Evolutionary conservation across 257 asterid genomes (phyloP), one percentile per base, ranked within the genome.

Genomic region (Ligustrum vulgare): DNA sequence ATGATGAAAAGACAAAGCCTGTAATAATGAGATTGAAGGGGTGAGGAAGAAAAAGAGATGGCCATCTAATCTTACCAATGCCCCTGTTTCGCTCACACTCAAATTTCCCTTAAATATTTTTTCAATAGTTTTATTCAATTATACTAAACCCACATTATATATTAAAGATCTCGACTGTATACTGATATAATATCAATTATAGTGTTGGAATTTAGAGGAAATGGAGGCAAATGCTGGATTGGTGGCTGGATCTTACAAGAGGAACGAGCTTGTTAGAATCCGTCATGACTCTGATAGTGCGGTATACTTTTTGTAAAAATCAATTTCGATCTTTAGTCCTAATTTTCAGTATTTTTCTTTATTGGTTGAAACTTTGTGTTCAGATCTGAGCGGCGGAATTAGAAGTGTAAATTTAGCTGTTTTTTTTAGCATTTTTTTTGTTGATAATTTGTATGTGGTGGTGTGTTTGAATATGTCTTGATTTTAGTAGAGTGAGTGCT

Each of bases 231-330:
- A 76, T 82, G 91, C 85, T 67, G 97, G 97, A 43, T 75, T 92
- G 91, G 92, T 92, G 67, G 97, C 97, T 78, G 97, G 97, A 87
- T 92, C 96, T 25, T 91, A 89, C 85, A 84, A 86, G 74, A 86
- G 92, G 73, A 90, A 90, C 69, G 90, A 92, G 82, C 86, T 92
- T 64, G 97, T 92, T 70, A 76, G 81, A 45, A 86, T 88, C 73
- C 91, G 88, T 71, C 95, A 87, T 75, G 96, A 89, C 77, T 86
- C 96, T 78, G 96, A 92, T 77, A 86, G 89, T 79, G 89, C 65
- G 91, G 95, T 93, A 89, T 67, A 83, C 5, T 10, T 25, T 72
- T n/a, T n/a, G 31, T 22, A 13, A 31, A 12, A 5, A 3, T 33
- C 72, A 81, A 80, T 73, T 80, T 80, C 4, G 33, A 41, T 64